Conservation (phyloP, 192 early-diverging fungal genomes). For the Powellomyces hirtus region DNA sequence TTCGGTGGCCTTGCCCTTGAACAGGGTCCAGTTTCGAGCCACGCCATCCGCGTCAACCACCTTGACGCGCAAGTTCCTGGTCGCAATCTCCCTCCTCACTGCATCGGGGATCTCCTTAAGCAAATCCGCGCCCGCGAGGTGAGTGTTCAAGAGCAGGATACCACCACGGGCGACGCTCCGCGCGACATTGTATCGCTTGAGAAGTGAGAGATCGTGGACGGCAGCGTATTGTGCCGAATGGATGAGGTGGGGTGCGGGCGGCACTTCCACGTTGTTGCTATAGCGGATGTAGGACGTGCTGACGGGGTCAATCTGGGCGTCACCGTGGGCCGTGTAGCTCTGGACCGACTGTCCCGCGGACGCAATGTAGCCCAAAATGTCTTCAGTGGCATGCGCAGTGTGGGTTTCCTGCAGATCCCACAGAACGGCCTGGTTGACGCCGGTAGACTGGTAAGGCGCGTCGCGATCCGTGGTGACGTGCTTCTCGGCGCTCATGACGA, state of each 20-base stretch:
- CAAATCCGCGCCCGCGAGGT: conserved; percentile 60
- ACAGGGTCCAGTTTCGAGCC: conserved; percentile 57
- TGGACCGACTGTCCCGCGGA: conserved; percentile 37
- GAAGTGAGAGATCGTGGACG: conserved; percentile 61
- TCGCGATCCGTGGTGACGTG: conserved; percentile 6
- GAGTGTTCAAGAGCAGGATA: conserved; percentile 63
- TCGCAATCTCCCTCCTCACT: conserved; percentile 54
- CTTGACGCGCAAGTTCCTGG: conserved; percentile 53
- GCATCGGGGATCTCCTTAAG: conserved; percentile 64
- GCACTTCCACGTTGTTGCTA: not conserved
- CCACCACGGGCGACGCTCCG: conserved; percentile 48
- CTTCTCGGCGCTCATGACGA: conserved; percentile 16
- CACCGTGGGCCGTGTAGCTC: conserved; percentile 48
- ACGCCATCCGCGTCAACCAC: conserved; percentile 64
- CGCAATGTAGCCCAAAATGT: conserved; percentile 46
- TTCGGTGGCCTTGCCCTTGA: conserved; percentile 38
- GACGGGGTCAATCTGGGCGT: conserved; percentile 58
- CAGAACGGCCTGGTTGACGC: conserved; percentile 50
- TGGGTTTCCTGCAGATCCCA: conserved; percentile 56
- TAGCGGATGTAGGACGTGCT: conserved; percentile 60
- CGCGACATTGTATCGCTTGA: conserved; percentile 62
- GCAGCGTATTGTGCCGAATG: conserved; percentile 55
- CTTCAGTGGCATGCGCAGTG: conserved; percentile 52
- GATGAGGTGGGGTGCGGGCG: conserved; percentile 33
- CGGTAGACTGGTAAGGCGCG: conserved; percentile 26